Evolutionary conservation across 768 basidiomycete species (phyloP).

Genomic region (Suillus paluster): DNA sequence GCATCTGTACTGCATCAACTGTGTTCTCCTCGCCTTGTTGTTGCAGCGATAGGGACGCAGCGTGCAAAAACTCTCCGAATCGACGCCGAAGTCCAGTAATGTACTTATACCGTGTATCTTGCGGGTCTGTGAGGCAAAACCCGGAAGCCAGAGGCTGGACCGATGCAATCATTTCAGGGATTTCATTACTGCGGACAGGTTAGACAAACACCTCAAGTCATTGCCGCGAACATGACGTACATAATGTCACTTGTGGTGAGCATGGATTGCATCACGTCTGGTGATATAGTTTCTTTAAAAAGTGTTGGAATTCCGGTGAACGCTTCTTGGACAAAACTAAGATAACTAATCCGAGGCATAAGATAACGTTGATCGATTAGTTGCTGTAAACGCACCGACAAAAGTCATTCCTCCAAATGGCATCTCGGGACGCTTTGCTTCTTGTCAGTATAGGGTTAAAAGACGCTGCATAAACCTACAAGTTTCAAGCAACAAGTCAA

Average conservation of each 20-base stretch:
- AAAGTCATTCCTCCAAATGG: slow-evolving; percentile 83
- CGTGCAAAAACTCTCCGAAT: slow-evolving; percentile 72
- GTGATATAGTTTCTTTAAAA: slow-evolving; percentile 53
- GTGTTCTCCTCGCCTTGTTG: slow-evolving; percentile 81
- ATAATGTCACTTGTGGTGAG: slow-evolving; percentile 66
- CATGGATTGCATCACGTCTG: slow-evolving; percentile 49
- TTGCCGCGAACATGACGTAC: slow-evolving; percentile 43
- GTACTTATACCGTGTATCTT: slow-evolving; percentile 68
- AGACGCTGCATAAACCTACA: slow-evolving; percentile 39
- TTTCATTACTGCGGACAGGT: slow-evolving; percentile 56
- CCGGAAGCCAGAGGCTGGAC: slow-evolving; percentile 65
- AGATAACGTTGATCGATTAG: neutral
- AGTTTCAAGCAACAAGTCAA: slow-evolving; percentile 61
- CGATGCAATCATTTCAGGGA: slow-evolving; percentile 77
- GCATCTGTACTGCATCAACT: slow-evolving; percentile 73
- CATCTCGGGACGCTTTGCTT: slow-evolving; percentile 46
- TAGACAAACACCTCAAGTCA: neutral
- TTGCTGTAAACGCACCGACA: slow-evolving; percentile 57
- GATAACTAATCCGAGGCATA: slow-evolving; percentile 45
- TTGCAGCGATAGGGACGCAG: slow-evolving; percentile 67
- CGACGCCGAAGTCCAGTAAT: slow-evolving; percentile 58
- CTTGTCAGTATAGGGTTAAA: slow-evolving; percentile 6
- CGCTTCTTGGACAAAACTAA: slow-evolving; percentile 75
- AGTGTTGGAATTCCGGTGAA: slow-evolving; percentile 77
- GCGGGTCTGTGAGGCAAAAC: slow-evolving; percentile 66